These are phyloP conservation scores for Thelonectria discophora DNA, from an alignment of 2,329 filamentous ascomycete genomes.

Conservation along the genomic window DNA sequence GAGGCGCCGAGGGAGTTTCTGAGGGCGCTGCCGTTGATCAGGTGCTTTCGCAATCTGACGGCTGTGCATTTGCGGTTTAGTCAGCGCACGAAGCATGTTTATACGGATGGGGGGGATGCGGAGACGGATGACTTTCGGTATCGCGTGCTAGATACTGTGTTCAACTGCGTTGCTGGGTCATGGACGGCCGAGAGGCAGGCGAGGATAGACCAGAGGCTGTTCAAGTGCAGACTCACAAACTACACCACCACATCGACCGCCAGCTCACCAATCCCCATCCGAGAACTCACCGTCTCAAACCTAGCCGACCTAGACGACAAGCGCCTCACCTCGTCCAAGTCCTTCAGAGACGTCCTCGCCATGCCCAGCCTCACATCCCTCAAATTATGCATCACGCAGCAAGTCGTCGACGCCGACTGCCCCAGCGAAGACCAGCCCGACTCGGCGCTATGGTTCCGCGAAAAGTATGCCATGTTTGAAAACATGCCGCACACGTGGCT, in stretches of 20 bases:
- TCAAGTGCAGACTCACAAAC: constrained; percentile 1
- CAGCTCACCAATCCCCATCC: constrained; percentile 4
- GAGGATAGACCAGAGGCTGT: constrained; percentile 5
- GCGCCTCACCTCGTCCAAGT: constrained; percentile 5
- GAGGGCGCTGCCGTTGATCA: constrained; percentile 14
- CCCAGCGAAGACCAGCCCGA: not conserved
- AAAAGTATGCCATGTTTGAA: constrained; percentile 36
- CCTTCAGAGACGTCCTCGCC: constrained; percentile 12
- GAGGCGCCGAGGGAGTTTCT: constrained; percentile 8
- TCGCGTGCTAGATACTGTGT: constrained; percentile 21
- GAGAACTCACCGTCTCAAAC: constrained; percentile 19
- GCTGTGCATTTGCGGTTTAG: constrained; percentile 21
- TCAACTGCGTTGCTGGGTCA: constrained; percentile 18
- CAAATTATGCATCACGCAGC: constrained; percentile 12
- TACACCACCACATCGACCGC: not conserved
- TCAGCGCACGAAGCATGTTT: constrained; percentile 10
- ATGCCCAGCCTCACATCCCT: constrained; percentile 7
- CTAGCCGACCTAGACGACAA: constrained; percentile 18
- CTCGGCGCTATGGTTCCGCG: constrained; percentile 5
- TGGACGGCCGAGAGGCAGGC: constrained; percentile 8
- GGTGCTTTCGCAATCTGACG: constrained; percentile 10
- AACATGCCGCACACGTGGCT: constrained; percentile 37
- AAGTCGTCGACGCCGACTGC: constrained; percentile 6
- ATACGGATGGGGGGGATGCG: not conserved
- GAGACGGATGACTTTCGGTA: constrained; percentile 22